These are phyloP conservation scores for Aspergillus leporis DNA, from an alignment of 495 filamentous ascomycete genomes.

Conservation along the genomic window DNA sequence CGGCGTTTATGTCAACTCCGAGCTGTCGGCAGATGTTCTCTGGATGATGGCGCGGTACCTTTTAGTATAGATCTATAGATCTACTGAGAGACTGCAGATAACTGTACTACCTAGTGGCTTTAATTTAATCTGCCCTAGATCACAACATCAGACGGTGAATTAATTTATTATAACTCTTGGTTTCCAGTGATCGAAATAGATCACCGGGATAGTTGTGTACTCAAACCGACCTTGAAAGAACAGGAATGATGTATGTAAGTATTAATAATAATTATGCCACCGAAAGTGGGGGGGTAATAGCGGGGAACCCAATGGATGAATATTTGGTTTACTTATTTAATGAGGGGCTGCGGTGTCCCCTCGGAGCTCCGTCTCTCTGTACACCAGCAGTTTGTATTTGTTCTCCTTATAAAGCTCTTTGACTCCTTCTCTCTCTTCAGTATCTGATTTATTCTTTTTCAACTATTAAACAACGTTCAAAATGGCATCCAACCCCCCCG, in stretches of 20 bases:
- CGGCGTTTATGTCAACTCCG: not conserved
- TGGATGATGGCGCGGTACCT: not conserved
- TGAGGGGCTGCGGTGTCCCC: not conserved
- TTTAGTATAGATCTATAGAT: not conserved
- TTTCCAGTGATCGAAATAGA: too few species aligned
- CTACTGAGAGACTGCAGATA: too few species aligned
- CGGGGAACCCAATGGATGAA: not conserved
- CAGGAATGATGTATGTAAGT: not conserved
- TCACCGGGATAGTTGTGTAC: too few species aligned
- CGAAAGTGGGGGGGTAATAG: not conserved
- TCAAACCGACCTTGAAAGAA: not conserved
- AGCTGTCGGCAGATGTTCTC: not conserved
- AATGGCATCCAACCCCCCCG: constrained; percentile 61
- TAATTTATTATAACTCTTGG: too few species aligned
- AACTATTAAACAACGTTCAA: constrained; percentile 17
- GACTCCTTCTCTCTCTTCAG: not conserved
- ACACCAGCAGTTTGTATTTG: too few species aligned
- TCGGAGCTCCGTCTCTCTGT: not conserved
- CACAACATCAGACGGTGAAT: too few species aligned
- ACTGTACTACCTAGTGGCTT: too few species aligned
- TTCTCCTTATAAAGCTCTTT: not conserved
- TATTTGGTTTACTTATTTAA: not conserved
- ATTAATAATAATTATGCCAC: not conserved
- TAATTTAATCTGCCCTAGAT: too few species aligned
- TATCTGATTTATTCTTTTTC: not conserved